Percentiles rank a stretch among this genome's conserved stretches.
phyloP scores from a whole-genome alignment of 768 basidiomycete genomes.

The Sarcodon aspratus region DNA sequence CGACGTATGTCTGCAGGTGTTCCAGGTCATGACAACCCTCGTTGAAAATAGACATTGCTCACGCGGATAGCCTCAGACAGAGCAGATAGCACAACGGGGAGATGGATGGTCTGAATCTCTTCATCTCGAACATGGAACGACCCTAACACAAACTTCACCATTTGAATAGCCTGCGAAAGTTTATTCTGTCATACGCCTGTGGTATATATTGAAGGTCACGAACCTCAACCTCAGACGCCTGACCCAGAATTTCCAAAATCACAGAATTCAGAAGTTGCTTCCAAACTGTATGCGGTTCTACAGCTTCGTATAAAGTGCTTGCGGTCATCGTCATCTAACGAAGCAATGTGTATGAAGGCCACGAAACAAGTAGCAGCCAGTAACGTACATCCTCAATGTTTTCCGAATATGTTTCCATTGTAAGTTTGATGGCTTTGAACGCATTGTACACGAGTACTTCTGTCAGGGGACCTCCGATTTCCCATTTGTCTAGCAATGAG shows the following conservation, averaged over 20 bases:
- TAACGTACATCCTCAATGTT: conserved; percentile 48
- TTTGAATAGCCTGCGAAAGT: conserved; percentile 41
- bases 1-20: neutral
- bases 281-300: conserved; percentile 86
- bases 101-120: conserved; percentile 69
- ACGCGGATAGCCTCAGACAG: conserved; percentile 59
- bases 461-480: conserved; percentile 77
- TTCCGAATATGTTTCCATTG: conserved; percentile 41
- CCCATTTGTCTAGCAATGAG: conserved; percentile 93
- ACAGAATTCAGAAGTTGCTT: conserved; percentile 51
- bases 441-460: conserved; percentile 72
- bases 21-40: neutral
- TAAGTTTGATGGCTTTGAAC: conserved; percentile 56
- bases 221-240: conserved; percentile 38
- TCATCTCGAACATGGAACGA: conserved; percentile 78
- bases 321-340: conserved; percentile 69
- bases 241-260: conserved; percentile 40
- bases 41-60: conserved; percentile 8
- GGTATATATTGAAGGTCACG: conserved; percentile 3
- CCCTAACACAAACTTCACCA: conserved; percentile 63
- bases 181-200: too few relatives aligned
- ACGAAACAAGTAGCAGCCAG: neutral
- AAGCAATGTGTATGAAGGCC: neutral
- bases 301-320: conserved; percentile 82
- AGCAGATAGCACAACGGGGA: conserved; percentile 68